phyloP scores from a whole-genome alignment of 208 protist species.

The Acanthamoeba castellanii region DNA sequence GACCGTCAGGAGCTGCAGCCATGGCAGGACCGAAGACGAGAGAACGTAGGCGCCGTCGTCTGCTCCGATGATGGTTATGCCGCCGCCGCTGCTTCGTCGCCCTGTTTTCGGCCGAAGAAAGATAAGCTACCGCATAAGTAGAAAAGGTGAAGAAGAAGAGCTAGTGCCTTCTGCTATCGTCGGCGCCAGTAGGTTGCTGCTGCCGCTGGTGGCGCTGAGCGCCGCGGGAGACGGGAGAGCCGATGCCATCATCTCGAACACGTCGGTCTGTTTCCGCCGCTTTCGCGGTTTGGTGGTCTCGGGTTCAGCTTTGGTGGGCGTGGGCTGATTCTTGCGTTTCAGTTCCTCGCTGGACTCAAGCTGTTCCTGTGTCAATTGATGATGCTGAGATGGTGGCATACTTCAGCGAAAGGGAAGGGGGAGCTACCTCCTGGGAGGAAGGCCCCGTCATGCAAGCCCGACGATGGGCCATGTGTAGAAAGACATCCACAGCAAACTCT shows the following conservation, averaged over 20 bases:
- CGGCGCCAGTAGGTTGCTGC: background rate
- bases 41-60: background rate
- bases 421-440: background rate
- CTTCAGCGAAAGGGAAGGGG: background rate
- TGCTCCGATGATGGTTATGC: background rate
- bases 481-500: slow-evolving; percentile 16
- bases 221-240: background rate
- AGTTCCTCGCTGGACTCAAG: background rate
- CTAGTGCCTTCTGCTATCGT: background rate
- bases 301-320: too few relatives aligned
- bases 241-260: background rate
- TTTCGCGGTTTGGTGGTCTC: background rate
- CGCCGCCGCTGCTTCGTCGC: background rate
- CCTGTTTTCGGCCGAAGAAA: background rate
- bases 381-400: background rate
- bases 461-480: background rate
- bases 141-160: background rate
- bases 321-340: slow-evolving; percentile 6
- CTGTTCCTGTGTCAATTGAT: too few relatives aligned
- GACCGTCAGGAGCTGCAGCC: slow-evolving; percentile 35
- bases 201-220: background rate
- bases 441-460: background rate
- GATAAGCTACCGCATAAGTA: background rate
- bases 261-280: slow-evolving; percentile 21
- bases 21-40: slow-evolving; percentile 2